Evolutionary conservation across 148 eudicot species (phyloP).

Genomic region (Cornus controversa): DNA sequence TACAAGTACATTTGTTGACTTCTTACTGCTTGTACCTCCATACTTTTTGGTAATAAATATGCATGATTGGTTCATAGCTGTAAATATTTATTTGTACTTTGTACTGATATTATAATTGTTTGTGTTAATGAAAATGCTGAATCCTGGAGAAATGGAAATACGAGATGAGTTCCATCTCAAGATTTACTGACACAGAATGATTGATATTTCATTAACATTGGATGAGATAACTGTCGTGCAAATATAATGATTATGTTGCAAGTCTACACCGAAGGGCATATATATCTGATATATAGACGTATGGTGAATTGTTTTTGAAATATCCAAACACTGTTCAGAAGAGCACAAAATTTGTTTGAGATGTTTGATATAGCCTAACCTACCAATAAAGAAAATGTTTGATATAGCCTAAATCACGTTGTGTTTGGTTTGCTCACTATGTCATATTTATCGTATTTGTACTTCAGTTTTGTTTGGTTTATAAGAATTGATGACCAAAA

Average conservation of each 20-base stretch:
- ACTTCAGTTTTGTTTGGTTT: too few species aligned
- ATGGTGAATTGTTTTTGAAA: too few species aligned
- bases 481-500: too few species aligned
- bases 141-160: background rate
- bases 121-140: background rate
- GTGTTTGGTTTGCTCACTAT: background rate
- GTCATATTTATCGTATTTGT: background rate
- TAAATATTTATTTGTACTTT: too few species aligned
- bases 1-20: background rate
- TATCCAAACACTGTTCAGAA: too few species aligned
- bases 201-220: background rate
- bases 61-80: slow-evolving; percentile 1
- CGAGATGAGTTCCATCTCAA: background rate
- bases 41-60: background rate
- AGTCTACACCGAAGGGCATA: background rate
- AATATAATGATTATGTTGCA: slow-evolving; percentile 1
- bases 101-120: too few species aligned
- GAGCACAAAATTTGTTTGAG: too few species aligned
- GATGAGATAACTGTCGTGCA: background rate
- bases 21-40: background rate
- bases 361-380: too few species aligned
- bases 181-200: too few species aligned
- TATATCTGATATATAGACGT: too few species aligned
- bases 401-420: background rate
- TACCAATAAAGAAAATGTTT: too few species aligned